Evolutionary conservation across 441 rosid genomes (phyloP).

Genomic region (Iberis amara): DNA sequence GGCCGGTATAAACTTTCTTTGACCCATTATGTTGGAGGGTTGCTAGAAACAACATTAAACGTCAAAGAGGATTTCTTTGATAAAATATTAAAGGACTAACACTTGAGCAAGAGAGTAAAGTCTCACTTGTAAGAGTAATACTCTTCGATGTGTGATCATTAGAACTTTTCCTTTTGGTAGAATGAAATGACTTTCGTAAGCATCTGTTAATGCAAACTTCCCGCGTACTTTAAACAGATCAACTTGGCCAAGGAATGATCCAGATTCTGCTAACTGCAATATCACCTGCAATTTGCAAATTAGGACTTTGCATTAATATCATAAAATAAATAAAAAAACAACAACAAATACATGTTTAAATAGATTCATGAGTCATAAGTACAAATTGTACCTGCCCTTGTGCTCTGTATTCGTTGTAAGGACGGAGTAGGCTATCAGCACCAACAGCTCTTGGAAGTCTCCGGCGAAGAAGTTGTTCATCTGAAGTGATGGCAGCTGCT

Average conservation of each 20-base stretch:
- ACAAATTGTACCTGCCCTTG: conserved; percentile 70
- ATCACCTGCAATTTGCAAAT: conserved; percentile 53
- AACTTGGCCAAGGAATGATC: conserved; percentile 91
- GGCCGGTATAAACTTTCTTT: conserved; percentile 82
- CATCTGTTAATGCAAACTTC: conserved; percentile 91
- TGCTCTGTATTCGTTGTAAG: conserved; percentile 79
- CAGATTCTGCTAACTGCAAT: conserved; percentile 95
- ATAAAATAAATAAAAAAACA: no score
- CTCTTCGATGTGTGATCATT: conserved; percentile 81
- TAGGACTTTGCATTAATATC: no score
- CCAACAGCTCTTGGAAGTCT: conserved; percentile 88
- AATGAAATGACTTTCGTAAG: conserved; percentile 89
- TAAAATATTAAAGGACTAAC: neutral
- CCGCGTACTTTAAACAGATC: conserved; percentile 95
- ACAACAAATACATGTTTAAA: neutral
- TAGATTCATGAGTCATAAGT: neutral
- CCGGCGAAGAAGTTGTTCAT: conserved; percentile 91
- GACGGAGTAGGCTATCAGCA: conserved; percentile 87
- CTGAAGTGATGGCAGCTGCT: conserved; percentile 92
- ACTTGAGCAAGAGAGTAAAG: neutral
- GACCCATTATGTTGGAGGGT: conserved; percentile 77
- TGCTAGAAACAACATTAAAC: conserved; percentile 45
- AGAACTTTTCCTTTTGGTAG: conserved; percentile 77
- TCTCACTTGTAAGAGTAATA: conserved; percentile 82
- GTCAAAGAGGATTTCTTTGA: neutral